phyloP scores from a whole-genome alignment of 2,329 filamentous ascomycete genomes.

The Ophiobolus disseminans region DNA sequence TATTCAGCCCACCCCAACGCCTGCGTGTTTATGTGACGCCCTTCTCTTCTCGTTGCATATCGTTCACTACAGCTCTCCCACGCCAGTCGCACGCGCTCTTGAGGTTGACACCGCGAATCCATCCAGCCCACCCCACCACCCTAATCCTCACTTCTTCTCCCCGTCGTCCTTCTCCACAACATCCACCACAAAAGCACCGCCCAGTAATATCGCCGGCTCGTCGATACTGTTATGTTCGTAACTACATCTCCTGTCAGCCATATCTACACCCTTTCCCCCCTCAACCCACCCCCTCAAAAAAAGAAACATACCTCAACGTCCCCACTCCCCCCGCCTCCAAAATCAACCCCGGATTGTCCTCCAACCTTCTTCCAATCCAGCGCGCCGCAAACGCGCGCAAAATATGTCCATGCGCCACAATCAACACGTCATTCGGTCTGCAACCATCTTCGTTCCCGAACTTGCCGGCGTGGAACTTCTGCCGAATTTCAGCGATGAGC shows the following conservation, averaged over 20 bases:
- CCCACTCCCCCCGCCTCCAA: conserved; percentile 70
- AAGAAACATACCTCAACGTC: conserved; percentile 51
- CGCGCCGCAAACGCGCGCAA: conserved; percentile 85
- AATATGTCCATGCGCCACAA: conserved; percentile 92
- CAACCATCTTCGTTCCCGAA: conserved; percentile 67
- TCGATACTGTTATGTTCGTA: conserved; percentile 59
- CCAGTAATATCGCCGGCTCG: conserved; percentile 60
- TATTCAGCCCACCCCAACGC: too few species aligned
- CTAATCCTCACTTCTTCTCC: conserved; percentile 14
- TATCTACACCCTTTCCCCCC: neutral
- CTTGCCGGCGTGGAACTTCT: conserved; percentile 49
- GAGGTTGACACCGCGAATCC: too few species aligned
- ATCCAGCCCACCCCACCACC: neutral
- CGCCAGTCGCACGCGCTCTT: too few species aligned
- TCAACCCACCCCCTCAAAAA: neutral
- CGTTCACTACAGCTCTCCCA: too few species aligned
- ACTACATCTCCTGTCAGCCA: conserved; percentile 24
- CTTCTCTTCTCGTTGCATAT: too few species aligned
- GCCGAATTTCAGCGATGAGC: conserved; percentile 76
- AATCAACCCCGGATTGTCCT: conserved; percentile 78
- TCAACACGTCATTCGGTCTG: conserved; percentile 69
- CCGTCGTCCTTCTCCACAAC: conserved; percentile 52
- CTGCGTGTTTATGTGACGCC: too few species aligned
- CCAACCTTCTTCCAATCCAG: conserved; percentile 77
- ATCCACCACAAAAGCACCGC: conserved; percentile 60